Conservation (phyloP, 306 rosid genomes). For the Mucuna pruriens region DNA sequence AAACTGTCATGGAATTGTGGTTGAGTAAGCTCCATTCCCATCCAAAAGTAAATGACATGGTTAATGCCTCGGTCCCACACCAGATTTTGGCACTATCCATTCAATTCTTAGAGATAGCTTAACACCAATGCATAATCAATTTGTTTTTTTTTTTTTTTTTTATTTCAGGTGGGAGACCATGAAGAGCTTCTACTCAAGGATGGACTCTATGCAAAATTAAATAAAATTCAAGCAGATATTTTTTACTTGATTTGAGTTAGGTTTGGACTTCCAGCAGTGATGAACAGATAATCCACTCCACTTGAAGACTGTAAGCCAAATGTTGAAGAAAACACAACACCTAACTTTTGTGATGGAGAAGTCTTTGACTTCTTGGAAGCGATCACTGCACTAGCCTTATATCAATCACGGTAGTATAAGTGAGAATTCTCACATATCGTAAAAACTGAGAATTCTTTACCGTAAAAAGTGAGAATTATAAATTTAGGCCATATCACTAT, state of each 20-base stretch:
- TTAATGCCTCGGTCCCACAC: background rate
- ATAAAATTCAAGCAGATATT: slow-evolving; percentile 44
- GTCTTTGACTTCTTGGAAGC: background rate
- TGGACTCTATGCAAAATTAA: slow-evolving; percentile 68
- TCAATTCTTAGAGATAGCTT: background rate
- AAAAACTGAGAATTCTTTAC: no score
- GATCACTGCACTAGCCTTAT: background rate
- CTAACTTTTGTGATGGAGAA: background rate
- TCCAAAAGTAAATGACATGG: background rate
- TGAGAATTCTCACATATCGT: no score
- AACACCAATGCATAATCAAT: slow-evolving; percentile 4
- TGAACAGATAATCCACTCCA: background rate
- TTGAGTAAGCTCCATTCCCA: background rate
- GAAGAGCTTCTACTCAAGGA: slow-evolving; percentile 63
- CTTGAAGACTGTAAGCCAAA: background rate
- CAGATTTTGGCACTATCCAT: background rate
- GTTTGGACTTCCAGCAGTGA: background rate
- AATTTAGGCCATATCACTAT: no score
- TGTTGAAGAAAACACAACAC: background rate
- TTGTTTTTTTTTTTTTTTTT: background rate
- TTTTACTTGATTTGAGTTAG: slow-evolving; percentile 24
- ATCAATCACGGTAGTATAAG: no score
- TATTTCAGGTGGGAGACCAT: slow-evolving; percentile 74
- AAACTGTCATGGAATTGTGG: slow-evolving; percentile 2
- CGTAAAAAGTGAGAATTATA: no score